Base-by-base conservation (phyloP, 352 stramenopile genomes). In the Phytophthora agathidicida region DNA sequence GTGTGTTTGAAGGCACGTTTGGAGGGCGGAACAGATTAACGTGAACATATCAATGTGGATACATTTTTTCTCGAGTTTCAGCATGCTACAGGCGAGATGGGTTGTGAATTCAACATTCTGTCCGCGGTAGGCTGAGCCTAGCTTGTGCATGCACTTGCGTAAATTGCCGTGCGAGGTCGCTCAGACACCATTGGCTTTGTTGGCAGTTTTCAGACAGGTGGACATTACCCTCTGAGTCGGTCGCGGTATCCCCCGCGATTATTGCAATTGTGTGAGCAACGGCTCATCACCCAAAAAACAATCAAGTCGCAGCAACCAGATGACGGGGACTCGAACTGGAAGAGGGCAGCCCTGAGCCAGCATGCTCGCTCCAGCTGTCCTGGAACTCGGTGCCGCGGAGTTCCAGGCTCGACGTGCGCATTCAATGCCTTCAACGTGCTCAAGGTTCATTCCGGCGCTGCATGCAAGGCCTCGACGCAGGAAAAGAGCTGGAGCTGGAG, bases 241-340 rank as follows among this genome's bases (percentile, higher is more conserved):
- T 44, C 3, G 28, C 30, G 20, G 2, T 26, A 51, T 37, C 32
- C 8, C 44, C 8, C 44, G 5, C 39, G 51, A 60, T 52, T 60
- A 59, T 14, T 44, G 28, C 38, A 59, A 59, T 59, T 44, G n/a
- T 27, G 24, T 60, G 56, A 65, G 56, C 39, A 65, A 60, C 56
- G 19, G 44, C 28, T 8, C 54, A 64, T 64, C 54, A 20, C 43
- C 53, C 11, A 45, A 45, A 33, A 17, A 46, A 53, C 47, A 65
- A 60, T 65, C 56, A 60, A 65, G 56, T 59, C 16, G 20, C n/a
- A n/a, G n/a, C n/a, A n/a, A n/a, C n/a, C n/a, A n/a, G n/a, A 49
- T 30, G 28, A 45, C 8, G 44, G 11, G 28, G 28, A 45, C 39
- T 36, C 19, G 39, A n/a, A n/a, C n/a, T n/a, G n/a, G n/a, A n/a